Conservation (phyloP, 805 yeast species). For the Hanseniaspora mollemarum region DNA sequence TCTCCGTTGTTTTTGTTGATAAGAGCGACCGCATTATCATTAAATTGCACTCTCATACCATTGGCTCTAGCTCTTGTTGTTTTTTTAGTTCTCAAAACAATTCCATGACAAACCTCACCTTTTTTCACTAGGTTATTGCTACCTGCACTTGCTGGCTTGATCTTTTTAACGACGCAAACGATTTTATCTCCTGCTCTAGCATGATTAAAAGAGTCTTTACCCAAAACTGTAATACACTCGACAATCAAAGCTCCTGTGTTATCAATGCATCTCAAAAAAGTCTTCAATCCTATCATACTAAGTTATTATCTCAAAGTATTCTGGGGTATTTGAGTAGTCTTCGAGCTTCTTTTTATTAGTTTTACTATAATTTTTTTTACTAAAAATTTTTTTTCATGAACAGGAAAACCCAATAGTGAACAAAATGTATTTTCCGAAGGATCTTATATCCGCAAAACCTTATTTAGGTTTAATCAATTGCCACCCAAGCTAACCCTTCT, state of each 20-base stretch:
- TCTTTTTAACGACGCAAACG: constrained; percentile 87
- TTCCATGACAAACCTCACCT: constrained; percentile 93
- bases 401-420: no score
- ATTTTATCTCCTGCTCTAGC: constrained; percentile 86
- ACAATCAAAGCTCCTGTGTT: constrained; percentile 91
- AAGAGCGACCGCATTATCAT: constrained; percentile 94
- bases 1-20: constrained; percentile 80
- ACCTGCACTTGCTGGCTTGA: constrained; percentile 60
- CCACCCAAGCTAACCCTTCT: no score
- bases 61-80: constrained; percentile 61
- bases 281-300: constrained; percentile 74
- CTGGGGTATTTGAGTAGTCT: not conserved
- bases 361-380: not conserved
- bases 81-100: constrained; percentile 85
- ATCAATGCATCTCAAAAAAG: constrained; percentile 81
- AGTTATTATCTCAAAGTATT: not conserved
- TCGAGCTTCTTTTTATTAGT: no score
- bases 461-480: no score
- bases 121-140: constrained; percentile 75
- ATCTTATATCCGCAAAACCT: not conserved
- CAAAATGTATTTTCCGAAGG: no score
- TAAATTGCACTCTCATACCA: constrained; percentile 77
- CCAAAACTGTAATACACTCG: constrained; percentile 88
- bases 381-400: no score
- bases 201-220: constrained; percentile 73